Base-by-base conservation (phyloP, 2,329 filamentous ascomycete species). In the Aspergillus ruber region DNA sequence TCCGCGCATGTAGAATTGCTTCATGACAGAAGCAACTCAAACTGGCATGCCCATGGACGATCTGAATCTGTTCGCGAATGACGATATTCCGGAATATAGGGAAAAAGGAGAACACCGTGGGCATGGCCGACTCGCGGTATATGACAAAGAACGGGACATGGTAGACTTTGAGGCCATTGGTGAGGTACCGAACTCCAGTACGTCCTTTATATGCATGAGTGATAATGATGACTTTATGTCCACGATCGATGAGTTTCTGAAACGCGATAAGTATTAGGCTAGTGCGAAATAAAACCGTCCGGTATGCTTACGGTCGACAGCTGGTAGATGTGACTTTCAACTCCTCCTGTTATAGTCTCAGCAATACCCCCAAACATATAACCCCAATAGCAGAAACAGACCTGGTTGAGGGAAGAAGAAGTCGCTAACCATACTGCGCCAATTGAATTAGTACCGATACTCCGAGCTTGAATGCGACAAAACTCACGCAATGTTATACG, bases 251-350 rank as follows among this genome's bases (percentile, higher is more conserved):
- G 57, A 98, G 82, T 79, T 97, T 98, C 78, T 83, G 56, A 17
- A 35, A 17, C 32, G 40, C 43, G 40, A 56, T 52, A 21, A 48
- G 50, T 44, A 36, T 39, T 41, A 33, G n/a, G 36, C 23, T 13
- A 17, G 43, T 32, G n/a, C 9, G 13, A 7, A 43, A 18, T 44
- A 39, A 50, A 43, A 15, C 17, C 32, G 47, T 36, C 13, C 18
- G 50, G 29, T 20, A 25, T 40, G 27, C 73, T 52, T 68, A 81
- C 79, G 48, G 86, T 88, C 27, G 91, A 93, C 36, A 98, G 78
- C 70, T 98, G 93, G 74, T 98, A 98, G 60, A 98, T 97, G 72
- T 98, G 93, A 69, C 89, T 95, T 74, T 98, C 93, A 56, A 98
- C 83, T 60, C 93, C 93, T 64, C 93, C 80, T 79, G 40, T 3